These are phyloP conservation scores for Botrytis deweyae DNA, from an alignment of 2,329 filamentous ascomycete species.

Conservation along the genomic window DNA sequence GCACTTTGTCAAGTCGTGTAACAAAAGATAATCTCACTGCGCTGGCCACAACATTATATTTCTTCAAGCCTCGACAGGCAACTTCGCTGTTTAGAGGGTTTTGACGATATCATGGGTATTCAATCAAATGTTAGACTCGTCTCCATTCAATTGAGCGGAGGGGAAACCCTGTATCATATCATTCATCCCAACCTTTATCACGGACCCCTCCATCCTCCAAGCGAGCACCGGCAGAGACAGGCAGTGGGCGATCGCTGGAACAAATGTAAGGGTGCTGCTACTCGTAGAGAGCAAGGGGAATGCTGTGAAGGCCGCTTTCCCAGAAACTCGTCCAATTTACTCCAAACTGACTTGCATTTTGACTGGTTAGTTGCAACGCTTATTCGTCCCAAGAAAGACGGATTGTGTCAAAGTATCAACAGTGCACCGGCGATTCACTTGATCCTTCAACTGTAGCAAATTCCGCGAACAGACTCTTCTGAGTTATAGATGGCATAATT, in stretches of 20 bases:
- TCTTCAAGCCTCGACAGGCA: constrained; percentile 17
- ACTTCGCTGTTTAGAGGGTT: constrained; percentile 21
- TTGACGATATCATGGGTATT: constrained; percentile 9
- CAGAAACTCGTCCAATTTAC: constrained; percentile 33
- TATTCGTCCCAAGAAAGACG: constrained; percentile 30
- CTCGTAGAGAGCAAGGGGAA: constrained; percentile 19
- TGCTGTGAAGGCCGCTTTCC: constrained; percentile 29
- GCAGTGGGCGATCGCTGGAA: constrained; percentile 35
- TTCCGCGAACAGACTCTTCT: constrained; percentile 27
- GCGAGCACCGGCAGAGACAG: constrained; percentile 35
- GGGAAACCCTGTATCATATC: constrained; percentile 35
- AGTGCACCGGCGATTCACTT: constrained; percentile 22
- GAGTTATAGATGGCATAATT: constrained; percentile 7
- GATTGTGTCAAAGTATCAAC: constrained; percentile 18
- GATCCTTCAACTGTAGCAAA: constrained; percentile 26
- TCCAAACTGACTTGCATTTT: constrained; percentile 26
- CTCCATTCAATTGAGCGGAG: constrained; percentile 22
- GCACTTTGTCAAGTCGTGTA: constrained; percentile 16
- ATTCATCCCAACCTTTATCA: constrained; percentile 35
- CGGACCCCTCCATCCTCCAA: constrained; percentile 35
- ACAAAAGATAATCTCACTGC: constrained; percentile 21
- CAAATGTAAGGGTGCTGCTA: constrained; percentile 25
- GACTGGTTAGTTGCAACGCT: constrained; percentile 22
- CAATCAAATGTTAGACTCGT: constrained; percentile 11
- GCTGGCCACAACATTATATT: constrained; percentile 18